These are phyloP conservation scores for Panus rudis DNA, from an alignment of 768 basidiomycete species.

Conservation along the genomic window DNA sequence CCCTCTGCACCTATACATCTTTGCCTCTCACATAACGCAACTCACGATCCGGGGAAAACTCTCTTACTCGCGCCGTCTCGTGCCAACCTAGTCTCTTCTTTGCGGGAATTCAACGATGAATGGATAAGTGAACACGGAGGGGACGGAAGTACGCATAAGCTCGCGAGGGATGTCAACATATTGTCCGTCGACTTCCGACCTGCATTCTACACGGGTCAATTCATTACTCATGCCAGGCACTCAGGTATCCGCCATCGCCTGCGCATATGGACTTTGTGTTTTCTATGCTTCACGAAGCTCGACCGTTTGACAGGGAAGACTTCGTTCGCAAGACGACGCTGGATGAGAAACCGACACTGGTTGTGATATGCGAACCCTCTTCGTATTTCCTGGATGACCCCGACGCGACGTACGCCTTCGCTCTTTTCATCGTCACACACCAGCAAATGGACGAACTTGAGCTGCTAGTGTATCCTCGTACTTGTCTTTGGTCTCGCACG, in stretches of 20 bases:
- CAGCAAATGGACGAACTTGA: background rate
- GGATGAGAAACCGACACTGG: slow-evolving; percentile 37
- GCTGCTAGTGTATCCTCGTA: slow-evolving; percentile 39
- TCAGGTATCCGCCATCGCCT: slow-evolving; percentile 58
- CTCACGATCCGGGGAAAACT: slow-evolving; percentile 25
- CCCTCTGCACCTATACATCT: slow-evolving; percentile 67
- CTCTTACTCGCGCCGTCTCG: slow-evolving; percentile 53
- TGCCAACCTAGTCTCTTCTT: slow-evolving; percentile 30
- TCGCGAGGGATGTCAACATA: slow-evolving; percentile 29
- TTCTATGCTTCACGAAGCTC: slow-evolving; percentile 37
- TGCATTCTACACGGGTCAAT: slow-evolving; percentile 1
- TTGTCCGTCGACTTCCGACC: slow-evolving; percentile 38
- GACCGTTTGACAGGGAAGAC: slow-evolving; percentile 15
- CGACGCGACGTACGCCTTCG: slow-evolving; percentile 16
- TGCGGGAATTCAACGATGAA: slow-evolving; percentile 45
- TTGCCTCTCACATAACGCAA: slow-evolving; percentile 40
- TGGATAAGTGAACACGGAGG: slow-evolving; percentile 27
- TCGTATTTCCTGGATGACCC: slow-evolving; percentile 35
- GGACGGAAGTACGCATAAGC: slow-evolving; percentile 18
- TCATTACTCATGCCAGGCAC: slow-evolving; percentile 11
- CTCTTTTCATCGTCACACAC: background rate
- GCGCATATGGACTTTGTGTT: slow-evolving; percentile 49
- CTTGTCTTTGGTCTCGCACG: slow-evolving; percentile 40
- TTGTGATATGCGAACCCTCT: slow-evolving; percentile 58
- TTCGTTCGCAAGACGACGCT: slow-evolving; percentile 29